Base-by-base conservation (phyloP, 1,284 basidiomycete genomes). In the Butyriboletus regius region DNA sequence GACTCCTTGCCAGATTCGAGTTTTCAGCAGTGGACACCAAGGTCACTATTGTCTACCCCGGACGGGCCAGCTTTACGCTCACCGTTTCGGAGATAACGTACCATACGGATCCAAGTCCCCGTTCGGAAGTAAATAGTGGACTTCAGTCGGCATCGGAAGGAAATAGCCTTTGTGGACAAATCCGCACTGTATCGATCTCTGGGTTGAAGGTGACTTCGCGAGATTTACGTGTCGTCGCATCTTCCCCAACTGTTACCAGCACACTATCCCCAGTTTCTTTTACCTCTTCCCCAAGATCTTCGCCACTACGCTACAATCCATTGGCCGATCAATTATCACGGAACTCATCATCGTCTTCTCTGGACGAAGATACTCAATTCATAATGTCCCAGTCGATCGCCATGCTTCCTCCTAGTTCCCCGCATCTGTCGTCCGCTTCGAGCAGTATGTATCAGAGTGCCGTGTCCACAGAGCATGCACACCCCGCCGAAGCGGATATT, bases 1-100 rank as follows among this genome's bases (percentile, higher is more conserved):
- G 84, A 13, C 72, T 96, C 4, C 76, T 96, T 13, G 80, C 89
- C 9, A 78, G 87, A 52, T 86, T 97, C 57, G 79, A 88, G 55
- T 85, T 91, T 60, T 81, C 83, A 57, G 85, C 87, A 24, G 66
- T 72, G 22, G 81, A 89, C 58, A 77, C 85, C 32, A 78, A 71
- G 53, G 71, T 94, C 35, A 83, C 83, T 0, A 54, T 89, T 34
- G 68, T 88, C 22, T 75, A 83, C 61, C 78, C 82, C 6, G 74
- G 72, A 32, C 75, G 76, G 43, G 74, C 81, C n/a, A 78, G 77
- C 57, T 69, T 88, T 57, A 81, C 79, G 4, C 56, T 86, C 46
- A 73, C 70, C 17, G 61, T 90, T 29, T 68, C 78, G 10, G 75
- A 83, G 38, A 70, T 88, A 49, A 67, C 65, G 14, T 90, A 87